Conservation (phyloP, 1,284 basidiomycete genomes). For the Fomitopsis schrenkii region DNA sequence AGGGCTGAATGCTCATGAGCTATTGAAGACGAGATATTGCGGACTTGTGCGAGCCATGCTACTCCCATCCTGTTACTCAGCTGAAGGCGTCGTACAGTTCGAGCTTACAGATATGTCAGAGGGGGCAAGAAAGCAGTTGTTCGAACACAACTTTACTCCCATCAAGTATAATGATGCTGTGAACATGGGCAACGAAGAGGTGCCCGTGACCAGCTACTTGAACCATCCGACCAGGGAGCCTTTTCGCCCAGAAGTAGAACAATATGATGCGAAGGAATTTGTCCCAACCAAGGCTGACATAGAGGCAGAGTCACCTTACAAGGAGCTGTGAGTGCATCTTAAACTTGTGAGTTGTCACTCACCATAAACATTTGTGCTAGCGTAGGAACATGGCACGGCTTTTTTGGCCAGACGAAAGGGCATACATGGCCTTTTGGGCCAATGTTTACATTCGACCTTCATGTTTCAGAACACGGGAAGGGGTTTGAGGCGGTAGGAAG, state of each 20-base stretch:
- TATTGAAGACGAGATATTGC: background rate
- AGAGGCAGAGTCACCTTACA: background rate
- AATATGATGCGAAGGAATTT: background rate
- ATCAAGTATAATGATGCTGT: background rate
- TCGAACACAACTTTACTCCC: background rate
- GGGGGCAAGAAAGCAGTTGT: background rate
- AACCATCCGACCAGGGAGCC: background rate
- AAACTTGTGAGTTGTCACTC: background rate
- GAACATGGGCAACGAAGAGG: background rate
- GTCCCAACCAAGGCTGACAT: background rate
- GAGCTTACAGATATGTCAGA: background rate
- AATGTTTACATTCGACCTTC: background rate
- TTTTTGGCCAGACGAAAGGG: background rate
- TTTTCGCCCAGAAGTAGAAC: background rate
- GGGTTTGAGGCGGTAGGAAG: background rate
- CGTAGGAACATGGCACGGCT: background rate
- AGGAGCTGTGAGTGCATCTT: background rate
- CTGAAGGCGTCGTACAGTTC: background rate
- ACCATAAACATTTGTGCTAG: background rate
- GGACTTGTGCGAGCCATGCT: background rate
- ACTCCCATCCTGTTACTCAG: background rate
- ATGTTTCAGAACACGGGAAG: background rate
- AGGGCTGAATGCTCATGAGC: background rate
- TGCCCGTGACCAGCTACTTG: background rate
- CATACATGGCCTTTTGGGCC: background rate